phyloP scores from a whole-genome alignment of 2,329 filamentous ascomycete genomes.

The Ambrosiella xylebori region DNA sequence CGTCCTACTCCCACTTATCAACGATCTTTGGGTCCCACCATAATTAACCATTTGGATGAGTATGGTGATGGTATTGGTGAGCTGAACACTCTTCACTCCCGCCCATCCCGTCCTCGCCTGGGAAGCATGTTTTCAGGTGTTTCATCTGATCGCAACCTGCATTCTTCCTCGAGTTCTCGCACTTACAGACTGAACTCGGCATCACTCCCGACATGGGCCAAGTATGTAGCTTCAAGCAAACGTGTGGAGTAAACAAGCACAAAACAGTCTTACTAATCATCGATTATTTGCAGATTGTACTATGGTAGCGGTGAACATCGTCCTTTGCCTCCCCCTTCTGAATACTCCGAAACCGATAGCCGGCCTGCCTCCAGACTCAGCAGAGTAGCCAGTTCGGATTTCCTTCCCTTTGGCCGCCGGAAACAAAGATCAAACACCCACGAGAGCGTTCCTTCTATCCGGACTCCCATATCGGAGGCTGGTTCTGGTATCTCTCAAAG shows the following conservation, averaged over 20 bases:
- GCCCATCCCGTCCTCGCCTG: slow-evolving; percentile 37
- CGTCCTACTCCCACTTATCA: slow-evolving; percentile 29
- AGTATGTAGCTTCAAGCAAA: slow-evolving; percentile 19
- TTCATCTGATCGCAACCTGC: slow-evolving; percentile 33
- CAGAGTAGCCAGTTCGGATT: slow-evolving; percentile 33
- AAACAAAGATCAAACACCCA: slow-evolving; percentile 26
- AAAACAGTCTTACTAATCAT: not conserved
- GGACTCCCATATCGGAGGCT: slow-evolving; percentile 20
- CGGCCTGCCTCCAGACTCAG: slow-evolving; percentile 28
- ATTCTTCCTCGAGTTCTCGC: slow-evolving; percentile 34
- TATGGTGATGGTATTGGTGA: slow-evolving; percentile 47
- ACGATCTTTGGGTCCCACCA: slow-evolving; percentile 16
- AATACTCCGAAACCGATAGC: slow-evolving; percentile 31
- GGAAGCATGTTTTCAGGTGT: slow-evolving; percentile 30
- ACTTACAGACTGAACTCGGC: slow-evolving; percentile 28
- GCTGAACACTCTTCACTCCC: slow-evolving; percentile 33
- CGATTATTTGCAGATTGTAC: slow-evolving; percentile 36
- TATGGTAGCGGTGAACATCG: slow-evolving; percentile 49
- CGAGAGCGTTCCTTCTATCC: slow-evolving; percentile 23
- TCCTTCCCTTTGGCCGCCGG: slow-evolving; percentile 20
- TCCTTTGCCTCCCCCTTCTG: slow-evolving; percentile 31
- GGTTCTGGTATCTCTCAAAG: not conserved
- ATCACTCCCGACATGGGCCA: slow-evolving; percentile 37
- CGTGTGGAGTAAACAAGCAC: not conserved
- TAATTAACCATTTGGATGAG: slow-evolving; percentile 41